Base-by-base conservation (phyloP, 1,139 yeast genomes). In the Saccharomycopsis phalli region DNA sequence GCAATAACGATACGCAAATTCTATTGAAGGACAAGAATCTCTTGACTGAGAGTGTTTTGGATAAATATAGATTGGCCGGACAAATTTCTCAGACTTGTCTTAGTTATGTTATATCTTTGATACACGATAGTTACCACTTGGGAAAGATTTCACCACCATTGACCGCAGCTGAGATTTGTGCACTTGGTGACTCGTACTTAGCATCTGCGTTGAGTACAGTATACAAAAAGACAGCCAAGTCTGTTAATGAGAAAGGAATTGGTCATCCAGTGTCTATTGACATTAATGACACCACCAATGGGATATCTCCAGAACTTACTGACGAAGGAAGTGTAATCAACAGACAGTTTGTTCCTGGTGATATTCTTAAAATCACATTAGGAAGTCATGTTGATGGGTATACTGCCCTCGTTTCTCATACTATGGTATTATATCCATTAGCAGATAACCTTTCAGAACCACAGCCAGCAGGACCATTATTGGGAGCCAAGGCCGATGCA, bases 341-440 rank as follows among this genome's bases (percentile, higher is more conserved):
- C 45, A 65, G 70, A 48, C 60, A 62, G 34, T 74, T 83, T 54
- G 62, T 66, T 44, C 76, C 76, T 27, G 97, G 97, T 40, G 97
- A 91, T 58, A 68, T 88, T 38, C 86, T 83, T 31, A 87, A 91
- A 45, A 71, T 91, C 44, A 67, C 81, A 18, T 67, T 87, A 30
- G 97, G 96, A 36, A 88, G 82, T 45, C 96, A 91, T 50, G 75
- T 91, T 51, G 98, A 91, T 59, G 98, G 98, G 38, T 91, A 88
- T 63, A 82, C 96, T 14, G 80, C 95, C 3, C 76, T 77, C 55
- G 77, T 75, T 5, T 75, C 94, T 23, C 98, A 91, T 59, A 87
- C 96, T 3, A 58, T 86, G 47, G 94, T 87, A 30, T 78, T 88
- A 42, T 81, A 75, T 52, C 93, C 91, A 44, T 48, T 46, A 29